phyloP scores from a whole-genome alignment of 2,329 filamentous ascomycete genomes.

The Fusarium sp. region DNA sequence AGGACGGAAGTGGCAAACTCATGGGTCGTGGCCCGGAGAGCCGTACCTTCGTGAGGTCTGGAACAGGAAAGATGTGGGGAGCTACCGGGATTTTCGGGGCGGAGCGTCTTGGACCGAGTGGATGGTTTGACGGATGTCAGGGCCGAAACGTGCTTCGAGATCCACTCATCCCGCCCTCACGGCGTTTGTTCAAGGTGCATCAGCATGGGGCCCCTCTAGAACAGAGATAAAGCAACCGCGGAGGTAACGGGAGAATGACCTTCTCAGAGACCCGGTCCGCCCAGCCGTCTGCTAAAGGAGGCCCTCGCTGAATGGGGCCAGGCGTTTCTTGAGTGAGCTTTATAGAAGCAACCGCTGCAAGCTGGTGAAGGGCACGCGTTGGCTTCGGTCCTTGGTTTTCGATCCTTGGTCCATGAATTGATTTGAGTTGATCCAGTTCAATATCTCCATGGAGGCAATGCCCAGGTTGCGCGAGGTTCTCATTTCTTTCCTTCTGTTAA shows the following conservation, averaged over 20 bases:
- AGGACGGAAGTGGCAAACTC: neutral
- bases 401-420: constrained; percentile 8
- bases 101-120: constrained; percentile 34
- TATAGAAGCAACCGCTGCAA: constrained; percentile 35
- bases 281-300: constrained; percentile 34
- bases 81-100: constrained; percentile 45
- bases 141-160: constrained; percentile 41
- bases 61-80: constrained; percentile 40
- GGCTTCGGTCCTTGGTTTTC: constrained; percentile 11
- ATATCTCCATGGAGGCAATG: constrained; percentile 27
- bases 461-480: neutral
- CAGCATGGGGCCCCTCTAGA: constrained; percentile 17
- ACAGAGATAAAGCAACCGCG: constrained; percentile 28
- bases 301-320: constrained; percentile 15
- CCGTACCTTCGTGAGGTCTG: constrained; percentile 36
- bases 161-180: constrained; percentile 34
- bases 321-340: constrained; percentile 18
- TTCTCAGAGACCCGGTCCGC: constrained; percentile 41
- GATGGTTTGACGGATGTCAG: constrained; percentile 43
- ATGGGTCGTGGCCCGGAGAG: constrained; percentile 37
- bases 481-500: constrained; percentile 5
- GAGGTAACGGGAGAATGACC: constrained; percentile 25
- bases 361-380: constrained; percentile 12
- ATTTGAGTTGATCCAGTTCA: constrained; percentile 1
- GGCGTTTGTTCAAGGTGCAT: constrained; percentile 16